Conservation (phyloP, 2,329 filamentous ascomycete genomes). For the Blastomyces silverae region DNA sequence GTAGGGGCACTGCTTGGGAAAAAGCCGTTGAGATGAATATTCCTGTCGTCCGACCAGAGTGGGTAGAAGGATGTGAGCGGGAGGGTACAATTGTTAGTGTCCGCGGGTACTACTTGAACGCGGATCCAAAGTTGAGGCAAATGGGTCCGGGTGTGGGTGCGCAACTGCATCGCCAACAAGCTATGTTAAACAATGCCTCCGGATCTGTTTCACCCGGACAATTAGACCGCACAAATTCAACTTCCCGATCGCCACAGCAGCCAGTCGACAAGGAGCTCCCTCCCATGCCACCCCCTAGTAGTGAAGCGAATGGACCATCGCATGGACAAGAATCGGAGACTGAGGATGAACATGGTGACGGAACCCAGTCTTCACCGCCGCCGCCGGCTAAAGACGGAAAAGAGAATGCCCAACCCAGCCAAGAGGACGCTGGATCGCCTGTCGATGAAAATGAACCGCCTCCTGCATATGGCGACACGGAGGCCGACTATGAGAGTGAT, state of each 20-base stretch:
- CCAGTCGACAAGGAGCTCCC: slow-evolving; percentile 19
- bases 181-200: slow-evolving; percentile 15
- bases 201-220: slow-evolving; percentile 7
- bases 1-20: slow-evolving; percentile 83
- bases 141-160: slow-evolving; percentile 32
- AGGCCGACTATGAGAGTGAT: slow-evolving; percentile 19
- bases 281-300: slow-evolving; percentile 25
- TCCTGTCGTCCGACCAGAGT: slow-evolving; percentile 91
- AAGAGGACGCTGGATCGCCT: slow-evolving; percentile 11
- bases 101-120: slow-evolving; percentile 91
- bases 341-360: slow-evolving; percentile 14
- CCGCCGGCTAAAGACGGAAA: slow-evolving; percentile 22
- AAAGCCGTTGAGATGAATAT: slow-evolving; percentile 98
- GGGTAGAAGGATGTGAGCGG: slow-evolving; percentile 93
- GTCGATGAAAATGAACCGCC: slow-evolving; percentile 18
- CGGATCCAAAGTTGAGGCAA: slow-evolving; percentile 59
- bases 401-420: slow-evolving; percentile 5
- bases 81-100: slow-evolving; percentile 90
- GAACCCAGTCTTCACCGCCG: slow-evolving; percentile 19
- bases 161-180: slow-evolving; percentile 19
- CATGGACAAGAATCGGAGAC: slow-evolving; percentile 17
- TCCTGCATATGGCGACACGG: slow-evolving; percentile 15
- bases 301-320: slow-evolving; percentile 16
- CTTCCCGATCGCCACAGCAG: slow-evolving; percentile 4
- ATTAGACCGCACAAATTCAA: slow-evolving; percentile 3